phyloP scores from a whole-genome alignment of 371 early-diverging fungal species.

The Mucor circinelloides region DNA sequence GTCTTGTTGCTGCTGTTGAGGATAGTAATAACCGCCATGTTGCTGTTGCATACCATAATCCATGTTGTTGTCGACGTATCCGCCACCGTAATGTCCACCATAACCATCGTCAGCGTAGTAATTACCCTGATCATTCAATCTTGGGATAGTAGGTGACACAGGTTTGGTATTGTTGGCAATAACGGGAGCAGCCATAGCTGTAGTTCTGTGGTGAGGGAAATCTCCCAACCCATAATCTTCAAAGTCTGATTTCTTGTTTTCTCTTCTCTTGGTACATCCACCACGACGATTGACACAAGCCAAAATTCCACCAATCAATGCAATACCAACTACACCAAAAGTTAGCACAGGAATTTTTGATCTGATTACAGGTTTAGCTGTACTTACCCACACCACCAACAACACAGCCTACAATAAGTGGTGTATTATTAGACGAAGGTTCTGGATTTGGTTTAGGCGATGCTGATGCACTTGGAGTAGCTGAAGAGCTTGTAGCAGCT shows the following conservation, averaged over 20 bases:
- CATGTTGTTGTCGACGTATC: conserved; percentile 21
- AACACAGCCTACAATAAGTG: conserved; percentile 39
- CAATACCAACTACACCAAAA: conserved; percentile 35
- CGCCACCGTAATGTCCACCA: conserved; percentile 19
- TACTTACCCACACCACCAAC: conserved; percentile 48
- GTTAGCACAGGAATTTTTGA: neutral
- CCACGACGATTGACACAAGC: conserved; percentile 40
- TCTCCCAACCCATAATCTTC: conserved; percentile 52
- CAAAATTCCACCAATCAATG: conserved; percentile 45
- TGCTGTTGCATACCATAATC: conserved; percentile 5
- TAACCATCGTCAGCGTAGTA: conserved; percentile 33
- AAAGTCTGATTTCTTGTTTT: conserved; percentile 36
- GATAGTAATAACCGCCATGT: conserved; percentile 28
- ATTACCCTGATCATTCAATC: conserved; percentile 46
- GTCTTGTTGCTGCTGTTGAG: conserved; percentile 29
- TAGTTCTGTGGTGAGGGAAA: conserved; percentile 33
- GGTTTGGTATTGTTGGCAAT: conserved; percentile 15
- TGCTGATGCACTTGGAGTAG: neutral
- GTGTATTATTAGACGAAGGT: conserved; percentile 23
- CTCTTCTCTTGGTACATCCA: conserved; percentile 31
- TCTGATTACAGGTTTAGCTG: too few relatives aligned
- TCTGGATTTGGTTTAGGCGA: neutral
- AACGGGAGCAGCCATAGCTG: neutral
- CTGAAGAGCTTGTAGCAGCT: conserved; percentile 10
- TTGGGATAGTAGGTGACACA: conserved; percentile 42